Conservation (phyloP, 352 stramenopile genomes). For the Phytophthora pinifolia region DNA sequence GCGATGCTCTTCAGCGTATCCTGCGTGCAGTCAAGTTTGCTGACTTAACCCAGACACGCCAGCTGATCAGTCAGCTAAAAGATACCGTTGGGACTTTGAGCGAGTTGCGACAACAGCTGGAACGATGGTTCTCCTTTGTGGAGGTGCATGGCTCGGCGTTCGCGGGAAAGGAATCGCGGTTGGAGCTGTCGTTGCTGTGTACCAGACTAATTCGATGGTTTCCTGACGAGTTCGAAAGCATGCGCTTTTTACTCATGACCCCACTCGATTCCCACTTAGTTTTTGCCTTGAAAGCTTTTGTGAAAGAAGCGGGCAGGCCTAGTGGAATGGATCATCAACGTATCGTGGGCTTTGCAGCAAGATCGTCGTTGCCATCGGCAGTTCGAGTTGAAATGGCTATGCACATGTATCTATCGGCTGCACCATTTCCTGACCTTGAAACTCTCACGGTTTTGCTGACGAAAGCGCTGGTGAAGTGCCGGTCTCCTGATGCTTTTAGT, state of each 20-base stretch:
- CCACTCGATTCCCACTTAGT: constrained; percentile 37
- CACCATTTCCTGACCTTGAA: constrained; percentile 37
- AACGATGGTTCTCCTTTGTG: constrained; percentile 43
- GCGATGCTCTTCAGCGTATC: constrained; percentile 27
- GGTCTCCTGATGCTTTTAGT: constrained; percentile 28
- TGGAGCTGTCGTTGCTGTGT: constrained; percentile 40
- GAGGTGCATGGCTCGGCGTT: constrained; percentile 24
- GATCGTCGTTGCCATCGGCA: constrained; percentile 18
- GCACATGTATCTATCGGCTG: constrained; percentile 32
- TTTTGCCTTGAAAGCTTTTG: constrained; percentile 31
- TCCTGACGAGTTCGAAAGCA: constrained; percentile 32
- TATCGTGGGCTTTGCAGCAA: constrained; percentile 7
- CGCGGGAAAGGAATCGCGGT: constrained; percentile 43
- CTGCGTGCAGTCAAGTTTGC: constrained; percentile 33
- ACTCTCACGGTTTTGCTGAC: constrained; percentile 31
- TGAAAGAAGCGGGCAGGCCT: constrained; percentile 29
- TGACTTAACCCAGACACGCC: constrained; percentile 24
- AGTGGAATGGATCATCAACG: constrained; percentile 1
- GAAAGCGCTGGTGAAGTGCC: constrained; percentile 44
- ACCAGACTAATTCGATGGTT: constrained; percentile 51
- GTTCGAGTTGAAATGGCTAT: constrained; percentile 42
- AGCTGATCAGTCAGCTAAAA: constrained; percentile 30
- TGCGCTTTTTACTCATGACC: constrained; percentile 31
- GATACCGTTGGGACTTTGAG: constrained; percentile 13
- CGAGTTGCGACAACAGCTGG: constrained; percentile 39